A percentile compares a stretch with the other conserved stretches of the same genome.
Conservation (phyloP, 176 grass and related monocot species). For the Tillandsia leiboldiana region DNA sequence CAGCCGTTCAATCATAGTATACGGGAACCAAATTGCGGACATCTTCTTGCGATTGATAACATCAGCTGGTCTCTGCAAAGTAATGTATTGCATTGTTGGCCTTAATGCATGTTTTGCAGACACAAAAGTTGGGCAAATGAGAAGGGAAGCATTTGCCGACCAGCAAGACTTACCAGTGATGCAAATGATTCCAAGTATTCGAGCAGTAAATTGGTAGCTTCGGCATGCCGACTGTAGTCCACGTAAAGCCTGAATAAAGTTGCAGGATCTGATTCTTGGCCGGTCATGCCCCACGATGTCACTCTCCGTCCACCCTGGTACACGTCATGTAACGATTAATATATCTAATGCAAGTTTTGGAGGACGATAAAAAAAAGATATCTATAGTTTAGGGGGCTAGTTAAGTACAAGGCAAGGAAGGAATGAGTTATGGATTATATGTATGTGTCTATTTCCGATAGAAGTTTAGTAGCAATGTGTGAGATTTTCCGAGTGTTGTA, state of each 20-base stretch:
- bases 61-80: conserved; percentile 54
- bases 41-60: conserved; percentile 77
- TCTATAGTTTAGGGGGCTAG: background rate
- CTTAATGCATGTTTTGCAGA: background rate
- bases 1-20: conserved; percentile 49
- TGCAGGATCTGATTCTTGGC: conserved; percentile 71
- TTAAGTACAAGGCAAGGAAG: background rate
- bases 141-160: background rate
- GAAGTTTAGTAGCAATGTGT: background rate
- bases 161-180: conserved; percentile 43
- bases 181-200: conserved; percentile 75
- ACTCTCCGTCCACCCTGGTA: conserved; percentile 40
- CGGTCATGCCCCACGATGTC: conserved; percentile 77
- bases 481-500: conserved; percentile 4
- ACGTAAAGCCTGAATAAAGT: conserved; percentile 86
- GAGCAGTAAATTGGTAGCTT: conserved; percentile 76
- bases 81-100: conserved; percentile 10
- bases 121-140: background rate
- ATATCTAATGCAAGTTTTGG: background rate
- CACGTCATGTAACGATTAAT: conserved; percentile 3
- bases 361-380: background rate
- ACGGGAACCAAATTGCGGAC: conserved; percentile 76
- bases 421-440: background rate
- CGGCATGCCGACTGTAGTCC: conserved; percentile 60
- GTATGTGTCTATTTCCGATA: too few species aligned